A percentile compares a stretch with the other conserved stretches of the same genome.
phyloP scores from a whole-genome alignment of 1,284 basidiomycete genomes.

The Naganishia sp. region DNA sequence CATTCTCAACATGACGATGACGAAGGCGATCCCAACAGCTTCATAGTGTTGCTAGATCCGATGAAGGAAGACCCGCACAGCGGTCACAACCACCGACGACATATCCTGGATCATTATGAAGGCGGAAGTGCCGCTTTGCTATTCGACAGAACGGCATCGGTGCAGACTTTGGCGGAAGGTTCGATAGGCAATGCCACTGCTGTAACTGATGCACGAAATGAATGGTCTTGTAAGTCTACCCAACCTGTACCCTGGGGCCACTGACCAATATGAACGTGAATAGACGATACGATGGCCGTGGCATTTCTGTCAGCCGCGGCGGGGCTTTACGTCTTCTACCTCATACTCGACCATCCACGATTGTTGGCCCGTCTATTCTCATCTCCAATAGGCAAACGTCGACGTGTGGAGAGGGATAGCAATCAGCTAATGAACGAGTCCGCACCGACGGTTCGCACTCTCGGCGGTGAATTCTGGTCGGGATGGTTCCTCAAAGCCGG shows the following conservation, averaged over 20 bases:
- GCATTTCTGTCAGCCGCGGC: constrained; percentile 39
- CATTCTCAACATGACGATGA: neutral
- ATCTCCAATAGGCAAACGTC: constrained; percentile 35
- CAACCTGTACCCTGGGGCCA: too few relatives aligned
- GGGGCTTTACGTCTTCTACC: constrained; percentile 40
- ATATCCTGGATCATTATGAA: constrained; percentile 6
- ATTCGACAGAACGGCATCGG: neutral
- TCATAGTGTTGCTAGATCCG: constrained; percentile 5
- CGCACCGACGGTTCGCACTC: neutral
- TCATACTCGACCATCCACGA: constrained; percentile 45
- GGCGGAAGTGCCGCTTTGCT: neutral
- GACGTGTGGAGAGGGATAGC: constrained; percentile 10
- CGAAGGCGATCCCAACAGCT: neutral
- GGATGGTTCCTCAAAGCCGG: constrained; percentile 29
- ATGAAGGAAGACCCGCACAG: neutral
- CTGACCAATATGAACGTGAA: neutral
- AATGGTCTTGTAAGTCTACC: constrained; percentile 22
- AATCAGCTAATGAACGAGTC: neutral
- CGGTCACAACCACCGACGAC: neutral
- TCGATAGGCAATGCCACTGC: neutral
- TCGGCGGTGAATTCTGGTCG: constrained; percentile 26
- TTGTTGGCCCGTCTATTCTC: constrained; percentile 50
- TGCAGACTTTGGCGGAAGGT: neutral
- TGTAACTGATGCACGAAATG: constrained; percentile 5
- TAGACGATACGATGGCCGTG: constrained; percentile 28